Base-by-base conservation (phyloP, 768 basidiomycete genomes). In the Mycena sanguinolenta region DNA sequence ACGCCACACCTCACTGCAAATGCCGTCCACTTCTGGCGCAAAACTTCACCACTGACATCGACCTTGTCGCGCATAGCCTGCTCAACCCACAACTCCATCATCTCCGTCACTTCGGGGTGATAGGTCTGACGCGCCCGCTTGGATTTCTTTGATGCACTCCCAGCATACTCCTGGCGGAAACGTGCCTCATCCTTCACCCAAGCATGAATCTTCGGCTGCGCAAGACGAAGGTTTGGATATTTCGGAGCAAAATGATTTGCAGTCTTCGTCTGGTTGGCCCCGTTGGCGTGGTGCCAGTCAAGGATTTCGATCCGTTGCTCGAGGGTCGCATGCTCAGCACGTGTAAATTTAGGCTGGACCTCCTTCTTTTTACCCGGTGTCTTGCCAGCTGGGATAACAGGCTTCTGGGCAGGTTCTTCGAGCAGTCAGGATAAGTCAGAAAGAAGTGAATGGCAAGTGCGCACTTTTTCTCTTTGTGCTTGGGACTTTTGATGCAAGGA, bases 11-110 rank as follows among this genome's bases (percentile, higher is more conserved):
- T 63, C 17, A 82, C 75, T 7, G 80, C 80, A 79, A 85, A 84
- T 2, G 3, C 1, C 4, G 16, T 74, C 78, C 80, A 83, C 70
- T 84, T 83, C 32, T 79, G 73, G 0, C 53, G 36, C 32, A 85
- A 69, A 16, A 83, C 75, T 17, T 78, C 78, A 1, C 82, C 79
- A 25, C 75, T 84, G 8, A 86, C 42, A 0, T 75, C 23, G 21
- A 85, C 50, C 1, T 64, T 62, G 65, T 82, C 75, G 0, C 23
- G 27, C 79, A 81, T 79, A 9, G 80, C 84, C 55, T 82, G 78
- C 17, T 70, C 71, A 19, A 83, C 77, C 82, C 83, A 84, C 0
- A 83, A 65, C 0, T 80, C 71, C 72, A 84, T 50, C n/a, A n/a
- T n/a, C n/a, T n/a, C n/a, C n/a, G n/a, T n/a, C n/a, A n/a, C n/a